These are phyloP conservation scores for Metschnikowia gruessii DNA, from an alignment of 805 yeast species.

Conservation along the genomic window DNA sequence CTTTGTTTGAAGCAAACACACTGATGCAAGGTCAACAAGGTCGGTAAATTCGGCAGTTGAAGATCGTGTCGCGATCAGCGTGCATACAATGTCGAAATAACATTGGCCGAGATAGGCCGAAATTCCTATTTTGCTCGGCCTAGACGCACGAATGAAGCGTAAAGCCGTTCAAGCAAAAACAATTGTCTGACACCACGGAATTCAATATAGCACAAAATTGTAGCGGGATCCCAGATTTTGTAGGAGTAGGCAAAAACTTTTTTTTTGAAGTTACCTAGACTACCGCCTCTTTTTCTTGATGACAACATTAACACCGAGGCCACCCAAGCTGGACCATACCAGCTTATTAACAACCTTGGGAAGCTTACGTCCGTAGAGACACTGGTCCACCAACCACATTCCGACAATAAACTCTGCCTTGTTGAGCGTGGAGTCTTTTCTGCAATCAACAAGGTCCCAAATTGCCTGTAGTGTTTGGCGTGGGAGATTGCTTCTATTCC, in stretches of 20 bases:
- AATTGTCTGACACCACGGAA: too few relatives aligned
- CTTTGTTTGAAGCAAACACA: too few relatives aligned
- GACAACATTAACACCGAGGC: conserved; percentile 40
- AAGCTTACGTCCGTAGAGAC: conserved; percentile 87
- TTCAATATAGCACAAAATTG: too few relatives aligned
- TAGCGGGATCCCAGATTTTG: too few relatives aligned
- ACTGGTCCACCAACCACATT: conserved; percentile 96
- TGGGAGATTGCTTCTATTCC: conserved; percentile 77
- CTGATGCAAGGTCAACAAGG: too few relatives aligned
- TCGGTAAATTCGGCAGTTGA: too few relatives aligned
- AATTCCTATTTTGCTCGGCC: too few relatives aligned
- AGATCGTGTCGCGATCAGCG: too few relatives aligned
- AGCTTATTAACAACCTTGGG: conserved; percentile 65
- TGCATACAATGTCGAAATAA: too few relatives aligned
- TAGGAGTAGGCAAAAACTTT: background rate
- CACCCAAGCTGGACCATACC: conserved; percentile 78
- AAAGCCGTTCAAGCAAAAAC: too few relatives aligned
- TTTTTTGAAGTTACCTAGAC: background rate
- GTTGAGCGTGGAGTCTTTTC: conserved; percentile 70
- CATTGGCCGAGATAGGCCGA: too few relatives aligned
- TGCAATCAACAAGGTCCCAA: conserved; percentile 68
- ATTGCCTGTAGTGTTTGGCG: conserved; percentile 53
- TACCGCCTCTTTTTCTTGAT: conserved; percentile 34
- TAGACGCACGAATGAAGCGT: too few relatives aligned
- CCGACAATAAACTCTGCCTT: conserved; percentile 90